A percentile compares a stretch with the other conserved stretches of the same genome.
These are phyloP conservation scores for Glebionis coronaria DNA, from an alignment of 129 eudicot genomes.

Conservation along the genomic window DNA sequence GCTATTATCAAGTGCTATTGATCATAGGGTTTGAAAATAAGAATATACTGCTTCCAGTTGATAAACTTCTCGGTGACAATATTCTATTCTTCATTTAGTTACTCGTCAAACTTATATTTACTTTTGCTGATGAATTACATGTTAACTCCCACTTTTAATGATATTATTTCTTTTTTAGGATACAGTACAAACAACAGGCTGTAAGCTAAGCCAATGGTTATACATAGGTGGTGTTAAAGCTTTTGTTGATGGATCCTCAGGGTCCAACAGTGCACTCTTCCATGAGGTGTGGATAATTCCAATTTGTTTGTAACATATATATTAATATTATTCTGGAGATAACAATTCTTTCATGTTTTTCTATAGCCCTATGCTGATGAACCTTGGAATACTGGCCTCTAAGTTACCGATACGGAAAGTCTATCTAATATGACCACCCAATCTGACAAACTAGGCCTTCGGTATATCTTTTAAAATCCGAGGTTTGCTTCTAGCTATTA, in stretches of 20 bases:
- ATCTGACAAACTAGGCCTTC: slow-evolving; percentile 80
- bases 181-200: slow-evolving; percentile 54
- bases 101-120: slow-evolving; percentile 4
- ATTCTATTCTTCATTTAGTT: slow-evolving; percentile 1
- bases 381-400: slow-evolving; percentile 74
- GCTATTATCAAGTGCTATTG: background rate
- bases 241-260: slow-evolving; percentile 93
- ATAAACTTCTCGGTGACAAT: slow-evolving; percentile 1
- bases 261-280: slow-evolving; percentile 93
- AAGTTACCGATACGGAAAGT: slow-evolving; percentile 59
- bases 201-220: slow-evolving; percentile 70
- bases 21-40: background rate
- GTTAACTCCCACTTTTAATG: background rate
- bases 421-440: slow-evolving; percentile 61
- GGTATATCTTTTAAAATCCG: too few relatives aligned
- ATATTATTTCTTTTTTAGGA: slow-evolving; percentile 37
- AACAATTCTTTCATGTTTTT: slow-evolving; percentile 15
- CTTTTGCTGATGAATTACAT: slow-evolving; percentile 3
- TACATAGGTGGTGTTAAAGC: slow-evolving; percentile 89
- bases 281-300: slow-evolving; percentile 47
- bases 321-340: background rate
- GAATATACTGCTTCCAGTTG: background rate
- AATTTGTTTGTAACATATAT: slow-evolving; percentile 3
- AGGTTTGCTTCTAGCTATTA: too few relatives aligned
- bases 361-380: slow-evolving; percentile 81